phyloP scores from a whole-genome alignment of 768 basidiomycete species.

The Boletus vermiculosoides region DNA sequence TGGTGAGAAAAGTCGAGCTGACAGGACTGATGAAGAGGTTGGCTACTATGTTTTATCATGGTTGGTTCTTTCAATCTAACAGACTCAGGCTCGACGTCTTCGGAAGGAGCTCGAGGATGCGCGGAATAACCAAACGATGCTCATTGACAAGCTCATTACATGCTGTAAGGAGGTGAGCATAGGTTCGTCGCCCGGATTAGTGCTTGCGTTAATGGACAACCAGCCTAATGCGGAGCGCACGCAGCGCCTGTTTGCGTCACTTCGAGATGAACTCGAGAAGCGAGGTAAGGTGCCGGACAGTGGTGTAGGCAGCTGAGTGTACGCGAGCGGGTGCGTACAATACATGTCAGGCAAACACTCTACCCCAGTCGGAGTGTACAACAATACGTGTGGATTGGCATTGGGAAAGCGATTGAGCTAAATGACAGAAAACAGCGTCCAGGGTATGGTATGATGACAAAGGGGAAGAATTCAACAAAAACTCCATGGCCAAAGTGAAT shows the following conservation, averaged over 20 bases:
- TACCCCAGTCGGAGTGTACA: slow-evolving; percentile 13
- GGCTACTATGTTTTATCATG: slow-evolving; percentile 19
- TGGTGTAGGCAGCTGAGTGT: slow-evolving; percentile 43
- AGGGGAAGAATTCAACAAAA: not conserved
- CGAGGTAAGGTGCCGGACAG: slow-evolving; percentile 52
- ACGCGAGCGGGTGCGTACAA: slow-evolving; percentile 11
- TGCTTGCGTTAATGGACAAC: slow-evolving; percentile 14
- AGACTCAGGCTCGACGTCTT: slow-evolving; percentile 57
- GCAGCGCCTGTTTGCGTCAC: slow-evolving; percentile 74
- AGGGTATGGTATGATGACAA: slow-evolving; percentile 3
- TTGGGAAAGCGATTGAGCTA: not conserved
- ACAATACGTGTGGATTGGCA: slow-evolving; percentile 5
- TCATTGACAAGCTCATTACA: slow-evolving; percentile 80
- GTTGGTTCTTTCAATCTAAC: slow-evolving; percentile 6
- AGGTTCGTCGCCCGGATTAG: not conserved
- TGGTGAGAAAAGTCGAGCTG: slow-evolving; percentile 64
- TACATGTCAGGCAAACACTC: slow-evolving; percentile 14
- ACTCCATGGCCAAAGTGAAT: slow-evolving; percentile 4
- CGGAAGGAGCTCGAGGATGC: slow-evolving; percentile 78
- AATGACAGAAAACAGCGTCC: not conserved
- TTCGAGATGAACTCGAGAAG: slow-evolving; percentile 82
- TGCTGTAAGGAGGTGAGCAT: slow-evolving; percentile 82
- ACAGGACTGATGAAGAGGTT: slow-evolving; percentile 76
- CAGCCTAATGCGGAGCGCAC: slow-evolving; percentile 83
- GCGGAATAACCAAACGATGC: slow-evolving; percentile 71